Evolutionary conservation across 257 asterid species (phyloP).

Genomic region (Apocynum venetum): DNA sequence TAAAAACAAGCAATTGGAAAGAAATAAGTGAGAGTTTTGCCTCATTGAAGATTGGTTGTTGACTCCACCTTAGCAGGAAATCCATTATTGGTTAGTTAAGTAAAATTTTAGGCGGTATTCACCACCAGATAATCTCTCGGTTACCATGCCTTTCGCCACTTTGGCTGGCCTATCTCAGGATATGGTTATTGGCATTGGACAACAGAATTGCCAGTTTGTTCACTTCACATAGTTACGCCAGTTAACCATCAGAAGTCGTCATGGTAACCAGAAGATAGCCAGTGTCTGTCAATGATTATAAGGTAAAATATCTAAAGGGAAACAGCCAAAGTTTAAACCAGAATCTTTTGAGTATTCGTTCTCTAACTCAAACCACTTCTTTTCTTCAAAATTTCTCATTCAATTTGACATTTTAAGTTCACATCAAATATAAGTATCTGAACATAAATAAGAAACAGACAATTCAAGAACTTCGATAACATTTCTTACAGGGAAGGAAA

Average conservation of each 20-base stretch:
- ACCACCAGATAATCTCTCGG: neutral
- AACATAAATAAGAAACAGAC: neutral
- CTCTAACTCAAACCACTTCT: too few species aligned
- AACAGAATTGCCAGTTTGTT: neutral
- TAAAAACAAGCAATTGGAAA: neutral
- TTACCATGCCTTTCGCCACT: neutral
- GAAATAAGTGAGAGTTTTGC: neutral
- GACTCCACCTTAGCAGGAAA: neutral
- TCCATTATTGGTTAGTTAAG: neutral
- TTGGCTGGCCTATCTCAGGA: neutral
- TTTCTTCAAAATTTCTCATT: too few species aligned
- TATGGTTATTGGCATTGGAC: neutral
- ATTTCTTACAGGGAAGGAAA: slow-evolving; percentile 71
- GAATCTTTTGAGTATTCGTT: too few species aligned
- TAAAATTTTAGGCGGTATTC: neutral
- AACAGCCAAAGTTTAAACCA: neutral
- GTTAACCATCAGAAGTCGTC: neutral
- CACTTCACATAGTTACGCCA: neutral
- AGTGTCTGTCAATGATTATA: neutral
- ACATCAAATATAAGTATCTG: neutral
- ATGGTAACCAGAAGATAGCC: neutral
- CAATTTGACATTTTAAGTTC: too few species aligned
- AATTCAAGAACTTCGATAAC: neutral
- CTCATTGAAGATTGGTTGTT: neutral
- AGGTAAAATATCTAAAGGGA: neutral